A percentile compares a stretch with the other conserved stretches of the same genome.
These are phyloP conservation scores for Gossypium gossypioides DNA, from an alignment of 441 rosid genomes.

Conservation along the genomic window DNA sequence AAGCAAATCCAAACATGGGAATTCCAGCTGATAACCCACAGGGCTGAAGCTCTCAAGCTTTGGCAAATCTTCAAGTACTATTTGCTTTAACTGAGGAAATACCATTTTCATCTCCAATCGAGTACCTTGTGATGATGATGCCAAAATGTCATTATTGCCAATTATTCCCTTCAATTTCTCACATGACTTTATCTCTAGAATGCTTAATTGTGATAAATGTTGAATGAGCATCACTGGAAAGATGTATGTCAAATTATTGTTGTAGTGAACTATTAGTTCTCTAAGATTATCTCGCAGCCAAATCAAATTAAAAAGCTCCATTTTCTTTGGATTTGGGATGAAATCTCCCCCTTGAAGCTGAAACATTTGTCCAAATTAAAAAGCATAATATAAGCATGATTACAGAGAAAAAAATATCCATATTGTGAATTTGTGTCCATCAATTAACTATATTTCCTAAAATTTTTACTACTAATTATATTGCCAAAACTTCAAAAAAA, in stretches of 20 bases:
- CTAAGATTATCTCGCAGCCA: neutral
- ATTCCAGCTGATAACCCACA: neutral
- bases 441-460: too few species aligned
- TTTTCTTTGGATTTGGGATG: neutral
- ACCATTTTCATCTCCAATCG: too few species aligned
- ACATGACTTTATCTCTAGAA: accelerated
- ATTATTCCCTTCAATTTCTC: neutral
- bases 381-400: too few species aligned
- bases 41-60: neutral
- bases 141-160: neutral
- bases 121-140: neutral
- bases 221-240: neutral
- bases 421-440: too few species aligned
- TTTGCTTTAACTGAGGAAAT: neutral
- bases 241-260: neutral
- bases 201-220: neutral
- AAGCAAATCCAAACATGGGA: neutral
- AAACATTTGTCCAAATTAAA: neutral
- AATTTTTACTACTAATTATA: neutral
- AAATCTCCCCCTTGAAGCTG: neutral
- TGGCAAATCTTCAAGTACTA: neutral
- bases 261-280: neutral
- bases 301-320: neutral
- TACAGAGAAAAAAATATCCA: too few species aligned
- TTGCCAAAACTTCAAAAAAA: neutral